Base-by-base conservation (phyloP, 306 rosid species). In the Fragaria iinumae region DNA sequence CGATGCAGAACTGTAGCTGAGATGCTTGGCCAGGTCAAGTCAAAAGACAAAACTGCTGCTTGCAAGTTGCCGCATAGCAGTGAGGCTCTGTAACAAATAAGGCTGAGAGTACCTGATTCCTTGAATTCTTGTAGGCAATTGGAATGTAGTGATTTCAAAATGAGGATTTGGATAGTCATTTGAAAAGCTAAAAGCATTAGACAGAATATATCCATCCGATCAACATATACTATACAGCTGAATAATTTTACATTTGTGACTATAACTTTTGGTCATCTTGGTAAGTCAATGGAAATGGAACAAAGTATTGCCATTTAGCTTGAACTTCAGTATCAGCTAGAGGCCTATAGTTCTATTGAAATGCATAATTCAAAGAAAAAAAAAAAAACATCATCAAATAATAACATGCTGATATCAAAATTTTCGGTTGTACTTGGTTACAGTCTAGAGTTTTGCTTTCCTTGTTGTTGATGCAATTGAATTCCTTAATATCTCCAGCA, bases 1-100 rank as follows among this genome's bases (percentile, higher is more conserved):
- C 88, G 97, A 20, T 92, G 97, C 86, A 87, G 88, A 83, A 92
- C 97, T 12, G 83, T 90, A 60, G 97, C 96, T 16, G 97, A 95
- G 82, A 83, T 88, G 91, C 99, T 95, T 29, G 98, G 99, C 72
- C 88, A 86, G 76, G 82, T 44, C 86, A 92, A 87, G 80, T 57
- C 96, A 1, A 90, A 95, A 80, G 92, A 92, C 81, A 71, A 68
- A 13, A 52, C 52, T 9, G 85, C 92, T 65, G 85, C 97, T 0
- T 92, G 99, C 86, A 90, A 90, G 77, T 81, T 95, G 83, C 97
- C 97, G 36, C 79, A 87, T 36, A 73, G 74, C 69, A 82, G 84
- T 63, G 83, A 83, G 72, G 76, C 77, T 60, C 60, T 36, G 29
- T 82, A 49, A 62, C 75, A 72, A 67, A 13, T 2, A 32, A 32